A percentile compares a stretch with the other conserved stretches of the same genome.
Conservation (phyloP, 345 rosid species). For the Abelmoschus esculentus region DNA sequence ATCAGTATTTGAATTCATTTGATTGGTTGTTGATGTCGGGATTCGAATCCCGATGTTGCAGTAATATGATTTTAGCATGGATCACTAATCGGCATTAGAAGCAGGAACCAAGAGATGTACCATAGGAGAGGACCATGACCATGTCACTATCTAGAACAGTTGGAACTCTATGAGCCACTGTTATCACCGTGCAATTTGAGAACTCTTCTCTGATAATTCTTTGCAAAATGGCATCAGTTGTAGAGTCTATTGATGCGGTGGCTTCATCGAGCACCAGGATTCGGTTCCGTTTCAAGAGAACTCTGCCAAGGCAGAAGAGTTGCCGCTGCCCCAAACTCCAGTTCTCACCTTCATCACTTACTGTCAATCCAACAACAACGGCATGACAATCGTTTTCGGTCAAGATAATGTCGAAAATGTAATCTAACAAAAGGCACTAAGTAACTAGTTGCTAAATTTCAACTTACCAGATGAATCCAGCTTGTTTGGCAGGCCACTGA, state of each 20-base stretch:
- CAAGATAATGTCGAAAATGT: no score
- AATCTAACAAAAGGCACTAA: no score
- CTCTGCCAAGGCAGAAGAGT: constrained; percentile 72
- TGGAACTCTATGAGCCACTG: constrained; percentile 73
- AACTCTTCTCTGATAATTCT: constrained; percentile 64
- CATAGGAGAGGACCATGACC: constrained; percentile 80
- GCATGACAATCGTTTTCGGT: no score
- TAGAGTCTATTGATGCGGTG: constrained; percentile 62
- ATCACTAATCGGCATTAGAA: no score
- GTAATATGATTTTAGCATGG: no score
- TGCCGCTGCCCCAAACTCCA: constrained; percentile 83
- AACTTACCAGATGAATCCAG: constrained; percentile 57
- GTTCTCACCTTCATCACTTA: constrained; percentile 71
- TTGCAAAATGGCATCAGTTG: constrained; percentile 64
- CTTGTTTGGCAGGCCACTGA: constrained; percentile 47
- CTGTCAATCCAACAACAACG: constrained; percentile 19
- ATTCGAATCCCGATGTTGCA: no score
- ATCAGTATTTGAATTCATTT: no score
- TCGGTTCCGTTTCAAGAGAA: constrained; percentile 46
- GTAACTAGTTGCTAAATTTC: background rate
- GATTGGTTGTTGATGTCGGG: no score
- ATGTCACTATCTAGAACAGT: constrained; percentile 67
- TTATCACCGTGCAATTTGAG: constrained; percentile 52
- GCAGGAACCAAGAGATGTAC: constrained; percentile 15
- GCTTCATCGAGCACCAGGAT: constrained; percentile 67